Conservation (phyloP, 148 eudicot genomes). For the Rhododendron ferrugineum region DNA sequence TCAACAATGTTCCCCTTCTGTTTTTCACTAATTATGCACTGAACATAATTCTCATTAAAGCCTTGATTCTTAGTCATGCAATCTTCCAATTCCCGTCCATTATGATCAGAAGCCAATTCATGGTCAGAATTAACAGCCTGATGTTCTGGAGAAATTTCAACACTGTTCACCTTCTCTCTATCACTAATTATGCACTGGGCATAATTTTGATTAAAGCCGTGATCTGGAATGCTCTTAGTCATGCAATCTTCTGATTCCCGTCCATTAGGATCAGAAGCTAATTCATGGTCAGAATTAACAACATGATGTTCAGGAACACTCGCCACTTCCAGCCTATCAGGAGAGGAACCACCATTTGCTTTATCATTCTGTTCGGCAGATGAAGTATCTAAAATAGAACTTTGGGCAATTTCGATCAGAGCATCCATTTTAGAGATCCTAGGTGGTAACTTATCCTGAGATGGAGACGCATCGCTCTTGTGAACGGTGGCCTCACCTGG, state of each 20-base stretch:
- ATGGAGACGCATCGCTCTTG: constrained; percentile 13
- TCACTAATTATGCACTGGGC: background rate
- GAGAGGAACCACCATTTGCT: constrained; percentile 9
- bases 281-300: constrained; percentile 13
- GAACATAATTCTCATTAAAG: constrained; percentile 8
- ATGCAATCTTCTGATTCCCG: constrained; percentile 13
- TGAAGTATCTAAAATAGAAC: constrained; percentile 23
- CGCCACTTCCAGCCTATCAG: constrained; percentile 1
- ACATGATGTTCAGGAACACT: constrained; percentile 9
- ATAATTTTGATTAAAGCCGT: constrained; percentile 11
- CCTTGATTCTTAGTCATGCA: constrained; percentile 9
- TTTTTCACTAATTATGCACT: background rate
- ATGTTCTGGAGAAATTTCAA: constrained; percentile 8
- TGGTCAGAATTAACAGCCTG: constrained; percentile 11
- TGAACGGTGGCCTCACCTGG: constrained; percentile 16
- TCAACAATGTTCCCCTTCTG: constrained; percentile 4
- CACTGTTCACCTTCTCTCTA: constrained; percentile 6
- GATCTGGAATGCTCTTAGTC: constrained; percentile 8
- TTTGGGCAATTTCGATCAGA: constrained; percentile 41
- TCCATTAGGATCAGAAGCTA: constrained; percentile 20
- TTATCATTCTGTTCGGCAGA: constrained; percentile 15
- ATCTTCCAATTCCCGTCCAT: constrained; percentile 17
- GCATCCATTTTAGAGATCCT: constrained; percentile 38
- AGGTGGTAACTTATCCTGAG: constrained; percentile 16
- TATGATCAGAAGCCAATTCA: constrained; percentile 21